Percentiles rank a stretch among this genome's conserved stretches.
Evolutionary conservation across 129 eudicot genomes (phyloP).

Genomic region (Arctium lappa): DNA sequence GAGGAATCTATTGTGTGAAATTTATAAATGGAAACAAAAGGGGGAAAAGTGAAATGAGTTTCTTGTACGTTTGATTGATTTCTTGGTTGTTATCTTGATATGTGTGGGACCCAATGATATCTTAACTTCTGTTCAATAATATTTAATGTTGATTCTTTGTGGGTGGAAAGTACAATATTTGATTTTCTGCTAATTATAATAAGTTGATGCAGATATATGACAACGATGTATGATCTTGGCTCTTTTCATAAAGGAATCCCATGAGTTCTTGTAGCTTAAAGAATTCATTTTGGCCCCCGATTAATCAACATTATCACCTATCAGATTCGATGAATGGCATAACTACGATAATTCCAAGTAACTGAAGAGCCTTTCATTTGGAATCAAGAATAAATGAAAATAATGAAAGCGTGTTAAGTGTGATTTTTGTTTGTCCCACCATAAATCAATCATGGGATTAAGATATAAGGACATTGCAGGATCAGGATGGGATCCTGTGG

Average conservation of each 20-base stretch:
- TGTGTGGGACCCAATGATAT: constrained; percentile 17
- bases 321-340: background rate
- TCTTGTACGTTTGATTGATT: constrained; percentile 13
- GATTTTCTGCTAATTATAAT: constrained; percentile 17
- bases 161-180: constrained; percentile 26
- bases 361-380: background rate
- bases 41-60: constrained; percentile 9
- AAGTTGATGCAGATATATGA: background rate
- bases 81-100: constrained; percentile 21
- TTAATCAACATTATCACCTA: constrained; percentile 23
- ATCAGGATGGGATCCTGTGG: constrained; percentile 5
- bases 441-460: constrained; percentile 18
- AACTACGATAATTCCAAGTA: background rate
- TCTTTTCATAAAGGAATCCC: constrained; percentile 9
- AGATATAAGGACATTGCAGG: background rate
- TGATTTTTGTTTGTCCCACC: constrained; percentile 18
- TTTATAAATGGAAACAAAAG: constrained; percentile 1
- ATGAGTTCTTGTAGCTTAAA: background rate
- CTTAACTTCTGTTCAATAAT: background rate
- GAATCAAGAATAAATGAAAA: constrained; percentile 14
- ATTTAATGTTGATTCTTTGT: background rate
- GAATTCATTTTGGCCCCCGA: background rate
- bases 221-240: background rate
- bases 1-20: background rate
- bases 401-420: constrained; percentile 10